Evolutionary conservation across 2,329 filamentous ascomycete genomes (phyloP).

Genomic region (Dothideomycetes sp.): DNA sequence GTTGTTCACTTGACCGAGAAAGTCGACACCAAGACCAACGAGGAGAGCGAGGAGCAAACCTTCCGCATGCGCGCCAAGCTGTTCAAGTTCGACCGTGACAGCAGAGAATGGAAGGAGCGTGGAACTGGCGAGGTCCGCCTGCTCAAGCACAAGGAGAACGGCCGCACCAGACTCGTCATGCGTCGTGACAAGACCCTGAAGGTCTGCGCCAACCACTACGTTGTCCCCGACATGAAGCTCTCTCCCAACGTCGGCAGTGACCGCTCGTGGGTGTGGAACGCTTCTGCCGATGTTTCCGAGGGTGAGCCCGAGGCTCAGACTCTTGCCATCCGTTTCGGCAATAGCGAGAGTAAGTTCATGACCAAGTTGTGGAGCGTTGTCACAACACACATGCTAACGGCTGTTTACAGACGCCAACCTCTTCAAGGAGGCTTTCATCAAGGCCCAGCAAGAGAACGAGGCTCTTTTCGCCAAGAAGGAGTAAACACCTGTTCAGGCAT

Average conservation of each 20-base stretch:
- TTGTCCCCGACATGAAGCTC: slow-evolving; percentile 98
- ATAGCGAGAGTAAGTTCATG: slow-evolving; percentile 72
- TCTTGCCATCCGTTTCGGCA: slow-evolving; percentile 93
- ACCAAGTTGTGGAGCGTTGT: neutral
- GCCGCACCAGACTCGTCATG: slow-evolving; percentile 97
- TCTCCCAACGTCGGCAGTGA: slow-evolving; percentile 96
- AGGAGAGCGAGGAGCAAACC: slow-evolving; percentile 91
- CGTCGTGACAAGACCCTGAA: slow-evolving; percentile 99
- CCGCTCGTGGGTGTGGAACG: slow-evolving; percentile 99
- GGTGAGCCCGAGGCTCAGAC: slow-evolving; percentile 94
- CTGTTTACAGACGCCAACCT: slow-evolving; percentile 68
- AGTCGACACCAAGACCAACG: slow-evolving; percentile 94
- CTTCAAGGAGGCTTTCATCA: slow-evolving; percentile 96
- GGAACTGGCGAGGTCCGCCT: slow-evolving; percentile 93
- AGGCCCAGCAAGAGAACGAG: slow-evolving; percentile 95
- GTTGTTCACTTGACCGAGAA: slow-evolving; percentile 94
- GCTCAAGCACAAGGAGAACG: slow-evolving; percentile 97
- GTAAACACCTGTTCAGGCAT: slow-evolving; percentile 1
- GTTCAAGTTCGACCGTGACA: slow-evolving; percentile 92
- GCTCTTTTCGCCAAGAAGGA: slow-evolving; percentile 53
- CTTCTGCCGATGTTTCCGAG: slow-evolving; percentile 93
- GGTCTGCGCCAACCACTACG: slow-evolving; percentile 99
- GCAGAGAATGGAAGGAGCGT: slow-evolving; percentile 97
- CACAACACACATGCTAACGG: slow-evolving; percentile 10
- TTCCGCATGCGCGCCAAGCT: slow-evolving; percentile 99